These are phyloP conservation scores for Leccinum ponderosum DNA, from an alignment of 1,284 basidiomycete species.

Conservation along the genomic window DNA sequence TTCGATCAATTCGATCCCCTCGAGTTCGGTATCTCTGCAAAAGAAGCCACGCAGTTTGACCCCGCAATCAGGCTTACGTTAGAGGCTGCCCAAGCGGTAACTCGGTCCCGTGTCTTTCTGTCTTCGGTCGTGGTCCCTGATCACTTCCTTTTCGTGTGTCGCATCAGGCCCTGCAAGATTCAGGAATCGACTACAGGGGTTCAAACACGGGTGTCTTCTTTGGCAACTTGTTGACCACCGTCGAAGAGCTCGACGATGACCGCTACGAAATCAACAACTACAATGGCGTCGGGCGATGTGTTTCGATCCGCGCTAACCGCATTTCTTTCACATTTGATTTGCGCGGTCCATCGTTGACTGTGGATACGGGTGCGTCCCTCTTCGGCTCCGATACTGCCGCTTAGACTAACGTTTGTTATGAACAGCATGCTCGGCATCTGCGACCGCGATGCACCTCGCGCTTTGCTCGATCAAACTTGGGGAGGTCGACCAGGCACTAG, in stretches of 20 bases:
- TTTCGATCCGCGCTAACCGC: slow-evolving; percentile 6
- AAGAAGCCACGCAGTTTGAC: slow-evolving; percentile 28
- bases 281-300: slow-evolving; percentile 27
- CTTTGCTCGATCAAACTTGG: too few species aligned
- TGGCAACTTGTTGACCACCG: slow-evolving; percentile 29
- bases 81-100: slow-evolving; percentile 28
- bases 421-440: too few species aligned
- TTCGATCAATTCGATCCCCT: slow-evolving; percentile 20
- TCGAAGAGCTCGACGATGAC: slow-evolving; percentile 30
- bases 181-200: slow-evolving; percentile 34
- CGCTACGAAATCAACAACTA: slow-evolving; percentile 28
- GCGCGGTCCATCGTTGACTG: slow-evolving; percentile 45
- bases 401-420: too few species aligned
- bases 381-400: too few species aligned
- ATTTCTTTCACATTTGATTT: slow-evolving; percentile 45
- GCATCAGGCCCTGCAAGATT: slow-evolving; percentile 32
- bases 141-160: neutral
- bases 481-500: too few species aligned
- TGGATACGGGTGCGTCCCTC: slow-evolving; percentile 28
- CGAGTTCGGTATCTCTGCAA: slow-evolving; percentile 35
- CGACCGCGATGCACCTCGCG: too few species aligned
- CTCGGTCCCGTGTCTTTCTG: neutral
- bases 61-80: slow-evolving; percentile 25
- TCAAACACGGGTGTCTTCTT: slow-evolving; percentile 36
- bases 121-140: neutral